Conservation (phyloP, 2,329 filamentous ascomycete genomes). For the Cucurbitaria berberidis region DNA sequence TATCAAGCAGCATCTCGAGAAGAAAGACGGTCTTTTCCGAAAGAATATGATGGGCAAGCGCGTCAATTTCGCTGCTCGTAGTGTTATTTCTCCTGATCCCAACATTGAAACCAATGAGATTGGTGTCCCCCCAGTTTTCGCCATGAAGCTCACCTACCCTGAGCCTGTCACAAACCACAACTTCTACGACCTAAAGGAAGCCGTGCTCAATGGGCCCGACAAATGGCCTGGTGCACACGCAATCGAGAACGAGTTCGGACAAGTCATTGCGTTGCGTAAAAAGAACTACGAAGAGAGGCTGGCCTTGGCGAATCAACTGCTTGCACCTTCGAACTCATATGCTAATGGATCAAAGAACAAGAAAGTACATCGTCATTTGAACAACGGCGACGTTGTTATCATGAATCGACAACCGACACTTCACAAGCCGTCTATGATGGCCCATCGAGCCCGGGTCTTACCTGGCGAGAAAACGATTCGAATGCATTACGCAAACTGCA, state of each 20-base stretch:
- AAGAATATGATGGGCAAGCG: conserved; percentile 99
- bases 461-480: conserved; percentile 96
- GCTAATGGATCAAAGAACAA: conserved; percentile 83
- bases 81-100: conserved; percentile 96
- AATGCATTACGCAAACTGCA: conserved; percentile 99
- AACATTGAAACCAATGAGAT: conserved; percentile 99
- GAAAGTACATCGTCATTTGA: conserved; percentile 94
- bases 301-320: conserved; percentile 88
- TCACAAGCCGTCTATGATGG: conserved; percentile 99
- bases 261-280: conserved; percentile 83
- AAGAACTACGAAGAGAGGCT: conserved; percentile 89
- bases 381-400: conserved; percentile 94
- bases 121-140: conserved; percentile 97
- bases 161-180: conserved; percentile 98
- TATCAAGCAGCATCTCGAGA: conserved; percentile 97
- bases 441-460: conserved; percentile 88
- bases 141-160: conserved; percentile 92
- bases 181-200: conserved; percentile 92
- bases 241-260: conserved; percentile 94
- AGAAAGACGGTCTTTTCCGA: conserved; percentile 97
- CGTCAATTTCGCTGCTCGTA: conserved; percentile 96
- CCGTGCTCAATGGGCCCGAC: conserved; percentile 91
- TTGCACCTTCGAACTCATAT: conserved; percentile 79
- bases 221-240: conserved; percentile 94
- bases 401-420: conserved; percentile 99